phyloP scores from a whole-genome alignment of 2,329 filamentous ascomycete genomes.

The Xenosphaeropsis pyriputrescens region DNA sequence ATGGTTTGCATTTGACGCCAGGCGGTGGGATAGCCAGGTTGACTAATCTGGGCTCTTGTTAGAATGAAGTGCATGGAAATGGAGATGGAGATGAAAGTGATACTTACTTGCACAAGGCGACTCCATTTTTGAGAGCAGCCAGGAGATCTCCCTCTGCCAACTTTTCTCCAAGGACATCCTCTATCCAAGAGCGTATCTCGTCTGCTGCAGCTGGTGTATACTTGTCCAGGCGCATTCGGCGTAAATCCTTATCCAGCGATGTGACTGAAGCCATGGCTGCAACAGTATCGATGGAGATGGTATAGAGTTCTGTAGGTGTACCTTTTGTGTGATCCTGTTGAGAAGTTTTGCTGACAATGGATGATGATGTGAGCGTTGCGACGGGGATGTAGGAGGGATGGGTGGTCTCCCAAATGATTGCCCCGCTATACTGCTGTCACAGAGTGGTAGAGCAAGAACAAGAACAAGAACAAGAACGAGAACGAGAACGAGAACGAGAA shows the following conservation, averaged over 20 bases:
- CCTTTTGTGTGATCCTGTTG: too few relatives aligned
- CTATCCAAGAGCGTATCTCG: constrained; percentile 77
- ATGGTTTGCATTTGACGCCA: constrained; percentile 75
- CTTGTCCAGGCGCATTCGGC: constrained; percentile 79
- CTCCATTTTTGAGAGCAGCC: constrained; percentile 77
- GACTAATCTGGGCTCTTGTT: constrained; percentile 39
- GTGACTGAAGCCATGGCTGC: constrained; percentile 74
- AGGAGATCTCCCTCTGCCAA: constrained; percentile 65
- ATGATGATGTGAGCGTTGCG: too few relatives aligned
- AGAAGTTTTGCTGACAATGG: too few relatives aligned
- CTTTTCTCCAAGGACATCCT: constrained; percentile 60
- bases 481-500: too few relatives aligned
- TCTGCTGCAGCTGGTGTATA: constrained; percentile 86
- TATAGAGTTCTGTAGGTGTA: too few relatives aligned
- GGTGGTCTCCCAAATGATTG: too few relatives aligned
- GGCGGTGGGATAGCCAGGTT: constrained; percentile 67
- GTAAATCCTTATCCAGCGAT: constrained; percentile 89
- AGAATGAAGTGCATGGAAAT: not conserved
- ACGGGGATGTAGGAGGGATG: too few relatives aligned
- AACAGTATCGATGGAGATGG: too few relatives aligned
- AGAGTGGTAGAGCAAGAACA: too few relatives aligned
- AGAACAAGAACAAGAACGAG: too few relatives aligned
- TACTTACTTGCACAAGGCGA: constrained; percentile 77
- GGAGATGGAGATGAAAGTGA: constrained; percentile 1
- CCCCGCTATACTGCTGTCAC: too few relatives aligned